These are phyloP conservation scores for Pestalotiopsis sp. DNA, from an alignment of 2,329 filamentous ascomycete species.

Conservation along the genomic window DNA sequence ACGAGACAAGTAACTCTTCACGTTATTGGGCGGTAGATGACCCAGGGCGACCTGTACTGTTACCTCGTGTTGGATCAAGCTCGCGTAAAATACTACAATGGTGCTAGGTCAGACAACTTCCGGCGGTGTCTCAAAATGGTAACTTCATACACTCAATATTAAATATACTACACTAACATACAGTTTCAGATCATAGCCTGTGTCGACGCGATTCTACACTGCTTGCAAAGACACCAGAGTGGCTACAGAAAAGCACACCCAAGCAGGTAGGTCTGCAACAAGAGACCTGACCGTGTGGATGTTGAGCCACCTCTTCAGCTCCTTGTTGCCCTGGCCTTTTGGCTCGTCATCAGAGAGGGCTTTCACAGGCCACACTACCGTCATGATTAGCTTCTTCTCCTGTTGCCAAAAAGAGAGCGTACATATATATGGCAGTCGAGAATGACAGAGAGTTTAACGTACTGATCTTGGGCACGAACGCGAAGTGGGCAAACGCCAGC, in stretches of 20 bases:
- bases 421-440: background rate
- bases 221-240: conserved; percentile 26
- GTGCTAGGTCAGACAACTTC: too few relatives aligned
- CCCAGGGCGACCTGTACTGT: too few relatives aligned
- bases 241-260: conserved; percentile 31
- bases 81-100: too few relatives aligned
- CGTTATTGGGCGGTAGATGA: too few relatives aligned
- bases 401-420: background rate
- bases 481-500: conserved; percentile 30
- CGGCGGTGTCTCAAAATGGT: too few relatives aligned
- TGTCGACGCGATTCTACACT: background rate
- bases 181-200: background rate
- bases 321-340: conserved; percentile 21
- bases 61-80: too few relatives aligned
- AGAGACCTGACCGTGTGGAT: conserved; percentile 29
- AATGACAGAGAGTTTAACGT: background rate
- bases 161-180: background rate
- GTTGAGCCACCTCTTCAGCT: conserved; percentile 29
- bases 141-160: background rate
- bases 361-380: conserved; percentile 24
- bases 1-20: too few relatives aligned
- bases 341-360: conserved; percentile 25
- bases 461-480: conserved; percentile 31
- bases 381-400: background rate
- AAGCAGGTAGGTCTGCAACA: conserved; percentile 30